Conservation (phyloP, 106 monocot species). For the Dioscorea dumetorum region DNA sequence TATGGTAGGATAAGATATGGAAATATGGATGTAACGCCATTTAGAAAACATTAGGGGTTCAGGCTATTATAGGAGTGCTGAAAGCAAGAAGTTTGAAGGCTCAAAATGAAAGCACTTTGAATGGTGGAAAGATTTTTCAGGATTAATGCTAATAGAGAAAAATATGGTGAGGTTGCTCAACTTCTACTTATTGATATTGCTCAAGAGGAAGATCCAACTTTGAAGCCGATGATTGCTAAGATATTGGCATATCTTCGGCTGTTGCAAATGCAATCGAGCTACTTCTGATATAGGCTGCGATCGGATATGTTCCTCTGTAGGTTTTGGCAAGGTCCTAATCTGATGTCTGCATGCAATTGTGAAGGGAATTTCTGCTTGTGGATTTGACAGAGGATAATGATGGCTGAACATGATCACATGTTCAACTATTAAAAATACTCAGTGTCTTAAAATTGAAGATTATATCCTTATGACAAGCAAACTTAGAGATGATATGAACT, state of each 20-base stretch:
- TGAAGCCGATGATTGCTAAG: slow-evolving; percentile 57
- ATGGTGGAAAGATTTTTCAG: slow-evolving; percentile 74
- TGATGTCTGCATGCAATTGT: too few relatives aligned
- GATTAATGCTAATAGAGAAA: slow-evolving; percentile 25
- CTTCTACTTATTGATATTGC: slow-evolving; percentile 57
- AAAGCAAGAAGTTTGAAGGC: slow-evolving; percentile 46
- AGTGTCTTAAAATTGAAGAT: too few relatives aligned
- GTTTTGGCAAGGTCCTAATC: too few relatives aligned
- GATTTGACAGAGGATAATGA: too few relatives aligned
- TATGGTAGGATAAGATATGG: slow-evolving; percentile 67
- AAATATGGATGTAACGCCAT: slow-evolving; percentile 48
- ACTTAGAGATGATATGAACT: too few relatives aligned
- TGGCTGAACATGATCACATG: too few relatives aligned
- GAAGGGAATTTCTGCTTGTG: too few relatives aligned
- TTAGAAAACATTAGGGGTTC: slow-evolving; percentile 49
- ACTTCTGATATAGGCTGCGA: slow-evolving; percentile 46
- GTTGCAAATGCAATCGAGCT: slow-evolving; percentile 57
- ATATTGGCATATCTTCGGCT: slow-evolving; percentile 66
- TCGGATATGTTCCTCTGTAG: too few relatives aligned
- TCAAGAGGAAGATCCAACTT: slow-evolving; percentile 36
- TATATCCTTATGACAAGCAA: too few relatives aligned
- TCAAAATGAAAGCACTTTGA: slow-evolving; percentile 68
- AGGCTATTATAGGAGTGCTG: slow-evolving; percentile 51
- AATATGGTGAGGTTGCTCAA: slow-evolving; percentile 38
- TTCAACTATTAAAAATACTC: too few relatives aligned